Conservation (phyloP, 805 yeast species). For the Sugiyamaella lignohabitans region DNA sequence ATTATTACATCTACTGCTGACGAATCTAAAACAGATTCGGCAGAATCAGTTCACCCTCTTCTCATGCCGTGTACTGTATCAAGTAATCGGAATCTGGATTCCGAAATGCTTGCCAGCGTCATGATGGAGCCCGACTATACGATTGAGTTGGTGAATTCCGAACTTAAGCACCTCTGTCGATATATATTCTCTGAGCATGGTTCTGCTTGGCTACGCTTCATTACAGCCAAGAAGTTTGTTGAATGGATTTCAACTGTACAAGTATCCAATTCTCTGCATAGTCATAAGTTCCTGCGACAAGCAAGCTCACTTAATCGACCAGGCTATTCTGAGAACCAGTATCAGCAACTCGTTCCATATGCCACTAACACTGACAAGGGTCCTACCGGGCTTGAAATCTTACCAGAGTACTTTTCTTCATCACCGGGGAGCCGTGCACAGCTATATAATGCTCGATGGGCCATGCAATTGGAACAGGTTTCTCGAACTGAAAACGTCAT, state of each 20-base stretch:
- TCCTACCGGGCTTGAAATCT: background rate
- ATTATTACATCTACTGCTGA: background rate
- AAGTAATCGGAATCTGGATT: slow-evolving; percentile 8
- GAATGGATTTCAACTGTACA: slow-evolving; percentile 16
- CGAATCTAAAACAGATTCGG: background rate
- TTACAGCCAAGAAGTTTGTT: slow-evolving; percentile 22
- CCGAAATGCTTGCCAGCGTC: slow-evolving; percentile 24
- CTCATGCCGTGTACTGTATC: slow-evolving; percentile 19
- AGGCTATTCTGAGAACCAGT: background rate
- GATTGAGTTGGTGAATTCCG: slow-evolving; percentile 18
- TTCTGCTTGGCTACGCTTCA: slow-evolving; percentile 23
- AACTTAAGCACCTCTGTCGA: slow-evolving; percentile 15
- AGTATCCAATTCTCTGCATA: background rate
- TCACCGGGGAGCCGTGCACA: slow-evolving; percentile 5
- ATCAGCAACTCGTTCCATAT: background rate
- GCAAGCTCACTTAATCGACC: background rate
- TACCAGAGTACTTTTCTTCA: background rate
- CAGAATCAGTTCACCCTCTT: slow-evolving; percentile 9
- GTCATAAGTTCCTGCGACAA: background rate
- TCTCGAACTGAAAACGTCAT: slow-evolving; percentile 18
- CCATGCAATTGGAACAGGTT: slow-evolving; percentile 22
- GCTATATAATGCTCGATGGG: slow-evolving; percentile 23
- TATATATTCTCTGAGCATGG: slow-evolving; percentile 25
- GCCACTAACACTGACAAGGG: background rate
- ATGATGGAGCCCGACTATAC: slow-evolving; percentile 22